Evolutionary conservation across 345 rosid genomes (phyloP), one percentile per base, ranked within the genome.

Genomic region (Salix koriyanagi): DNA sequence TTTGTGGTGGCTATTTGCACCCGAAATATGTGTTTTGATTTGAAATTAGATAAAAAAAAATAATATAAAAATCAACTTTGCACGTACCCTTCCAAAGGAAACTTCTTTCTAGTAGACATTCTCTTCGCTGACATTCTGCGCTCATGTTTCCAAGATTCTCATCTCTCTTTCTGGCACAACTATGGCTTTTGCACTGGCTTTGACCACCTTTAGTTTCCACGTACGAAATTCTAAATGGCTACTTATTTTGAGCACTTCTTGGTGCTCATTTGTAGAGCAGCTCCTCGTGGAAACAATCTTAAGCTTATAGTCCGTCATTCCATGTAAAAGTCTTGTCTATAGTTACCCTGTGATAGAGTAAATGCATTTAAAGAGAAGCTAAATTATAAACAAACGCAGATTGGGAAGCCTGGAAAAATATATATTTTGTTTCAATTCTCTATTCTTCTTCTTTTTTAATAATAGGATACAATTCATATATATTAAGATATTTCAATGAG

Each of bases 91-190:
- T 70, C 46, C 72, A 25, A 64, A 44, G 8, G 54, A 77, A 75
- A 66, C 85, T 78, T 76, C 67, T 66, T 81, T 79, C 69, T 78
- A 75, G 78, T n/a, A 76, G 84, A 77, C 86, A 85, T 75, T 77
- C 84, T 79, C 73, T 83, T 85, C 71, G 88, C 87, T 88, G 89
- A 86, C 89, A 86, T 86, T 86, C 83, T 82, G 88, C 91, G 80
- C 74, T 80, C 72, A 5, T 88, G 91, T 85, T 88, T 76, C 87
- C 89, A 75, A 80, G 56, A 70, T 73, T 83, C 83, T 44, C 7
- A 75, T 23, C 56, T 37, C 26, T 61, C 66, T 34, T 28, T 7
- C n/a, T 26, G 14, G 0, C 72, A 36, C 41, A 50, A 14, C 25
- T 28, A 13, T 65, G 66, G 52, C 71, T 72, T 62, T 41, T 65